Base-by-base conservation (phyloP, 1,284 basidiomycete species). In the Volvariella volvacea region DNA sequence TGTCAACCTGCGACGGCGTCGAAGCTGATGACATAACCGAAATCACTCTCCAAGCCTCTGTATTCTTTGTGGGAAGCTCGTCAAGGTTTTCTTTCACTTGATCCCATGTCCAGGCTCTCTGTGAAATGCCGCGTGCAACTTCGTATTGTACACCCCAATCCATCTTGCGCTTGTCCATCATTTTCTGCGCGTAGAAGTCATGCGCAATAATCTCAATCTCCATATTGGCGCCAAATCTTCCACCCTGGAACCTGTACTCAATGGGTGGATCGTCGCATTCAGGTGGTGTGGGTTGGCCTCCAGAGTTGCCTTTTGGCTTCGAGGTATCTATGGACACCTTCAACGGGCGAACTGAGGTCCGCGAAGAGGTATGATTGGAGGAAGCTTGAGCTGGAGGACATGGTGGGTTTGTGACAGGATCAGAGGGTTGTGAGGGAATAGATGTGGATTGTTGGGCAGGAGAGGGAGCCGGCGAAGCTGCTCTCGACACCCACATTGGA, bases 121-220 rank as follows among this genome's bases (percentile, higher is more conserved):
- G 55, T 0, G 65, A 63, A 2, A 78, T 60, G 1, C 80, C 80
- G 15, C 76, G 68, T 9, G 77, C 74, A 12, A 83, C 58, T 48
- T 80, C 77, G 41, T 65, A 81, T 37, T 78, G 69, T 0, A 71
- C 70, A 0, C 78, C 80, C 70, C 77, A 80, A 8, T 68, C 51
- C 14, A 83, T 67, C 2, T 57, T 41, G 2, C 58, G 39, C 0
- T 31, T 44, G 44, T 83, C 77, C 38, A 81, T 56, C 0, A 66
- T 36, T 2, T 22, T 21, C 39, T 78, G 76, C 0, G 58, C 59
- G 3, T 55, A 37, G 0, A 36, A 6, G 44, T 65, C 58, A 48
- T 82, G 74, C 0, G 72, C 70, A 16, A 81, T 73, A 3, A 72
- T 50, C 20, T 20, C 16, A 0, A 34, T 21, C 0, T 54, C 50